A percentile compares a stretch with the other conserved stretches of the same genome.
These are phyloP conservation scores for Chloranthus sessilifolius DNA, from an alignment of 164 flowering plant species.

Conservation along the genomic window DNA sequence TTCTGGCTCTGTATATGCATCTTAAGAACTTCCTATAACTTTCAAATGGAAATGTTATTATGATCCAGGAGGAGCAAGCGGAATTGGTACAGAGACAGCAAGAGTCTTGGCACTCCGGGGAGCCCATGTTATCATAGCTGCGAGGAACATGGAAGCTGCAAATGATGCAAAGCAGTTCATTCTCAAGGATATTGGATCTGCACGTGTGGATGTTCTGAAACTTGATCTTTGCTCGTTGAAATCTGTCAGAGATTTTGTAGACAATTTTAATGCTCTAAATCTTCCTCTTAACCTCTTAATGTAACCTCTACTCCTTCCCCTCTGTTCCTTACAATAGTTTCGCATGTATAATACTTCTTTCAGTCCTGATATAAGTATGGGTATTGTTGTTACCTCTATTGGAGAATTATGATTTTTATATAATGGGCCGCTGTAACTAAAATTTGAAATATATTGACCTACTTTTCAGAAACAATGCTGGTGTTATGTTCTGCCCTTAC, in stretches of 20 bases:
- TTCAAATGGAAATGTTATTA: not conserved
- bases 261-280: conserved; percentile 51
- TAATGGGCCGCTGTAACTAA: too few relatives aligned
- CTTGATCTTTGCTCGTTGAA: conserved; percentile 78
- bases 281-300: conserved; percentile 86
- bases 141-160: conserved; percentile 80
- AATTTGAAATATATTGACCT: not conserved
- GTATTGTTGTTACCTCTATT: too few relatives aligned
- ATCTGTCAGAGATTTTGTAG: conserved; percentile 58
- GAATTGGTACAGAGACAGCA: conserved; percentile 90
- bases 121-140: conserved; percentile 79
- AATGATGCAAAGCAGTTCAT: conserved; percentile 57
- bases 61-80: conserved; percentile 82
- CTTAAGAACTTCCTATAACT: not conserved
- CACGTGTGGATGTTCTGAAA: conserved; percentile 52
- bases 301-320: conserved; percentile 32
- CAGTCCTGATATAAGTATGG: too few relatives aligned
- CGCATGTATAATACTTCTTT: too few relatives aligned
- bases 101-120: conserved; percentile 75
- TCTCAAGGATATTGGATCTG: conserved; percentile 39
- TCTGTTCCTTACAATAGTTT: not conserved
- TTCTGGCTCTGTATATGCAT: not conserved
- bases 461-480: conserved; percentile 85
- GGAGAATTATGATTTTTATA: too few relatives aligned
- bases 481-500: conserved; percentile 92